Evolutionary conservation across 2,329 filamentous ascomycete genomes (phyloP).

Genomic region (Ophiostoma triangulosporum): DNA sequence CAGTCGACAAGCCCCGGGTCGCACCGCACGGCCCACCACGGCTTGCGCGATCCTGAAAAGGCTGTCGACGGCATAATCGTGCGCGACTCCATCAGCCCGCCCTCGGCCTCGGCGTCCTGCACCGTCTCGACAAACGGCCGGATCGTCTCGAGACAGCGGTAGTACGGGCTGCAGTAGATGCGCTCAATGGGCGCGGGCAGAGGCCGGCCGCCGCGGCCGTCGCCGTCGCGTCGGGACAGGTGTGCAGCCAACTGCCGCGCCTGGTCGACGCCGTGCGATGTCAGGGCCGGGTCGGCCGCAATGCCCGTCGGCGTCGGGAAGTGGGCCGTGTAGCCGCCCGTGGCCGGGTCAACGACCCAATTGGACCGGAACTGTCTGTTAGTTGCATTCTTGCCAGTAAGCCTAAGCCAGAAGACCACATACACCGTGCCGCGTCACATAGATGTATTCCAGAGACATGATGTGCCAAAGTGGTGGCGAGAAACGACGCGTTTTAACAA

Average conservation of each 20-base stretch:
- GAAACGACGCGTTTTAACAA: not conserved
- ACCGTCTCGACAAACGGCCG: conserved; percentile 43
- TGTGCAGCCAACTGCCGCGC: conserved; percentile 60
- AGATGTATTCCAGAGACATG: conserved; percentile 59
- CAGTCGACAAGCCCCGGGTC: conserved; percentile 64
- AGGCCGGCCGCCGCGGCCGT: not conserved
- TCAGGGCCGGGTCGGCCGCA: conserved; percentile 74
- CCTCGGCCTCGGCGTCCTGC: not conserved
- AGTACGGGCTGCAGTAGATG: conserved; percentile 78
- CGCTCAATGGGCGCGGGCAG: conserved; percentile 51
- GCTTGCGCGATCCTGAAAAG: not conserved
- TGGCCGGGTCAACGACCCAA: conserved; percentile 72
- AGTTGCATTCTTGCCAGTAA: not conserved
- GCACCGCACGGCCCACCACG: conserved; percentile 32
- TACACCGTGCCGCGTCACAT: conserved; percentile 64
- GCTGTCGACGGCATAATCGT: not conserved
- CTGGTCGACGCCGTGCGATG: conserved; percentile 75
- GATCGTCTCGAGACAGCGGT: conserved; percentile 77
- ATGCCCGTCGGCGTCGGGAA: conserved; percentile 78
- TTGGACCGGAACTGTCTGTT: conserved; percentile 64
- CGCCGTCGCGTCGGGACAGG: conserved; percentile 27
- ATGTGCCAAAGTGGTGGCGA: not conserved
- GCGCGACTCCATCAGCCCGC: not conserved
- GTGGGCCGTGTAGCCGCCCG: conserved; percentile 61
- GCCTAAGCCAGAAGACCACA: conserved; percentile 21